Conservation (phyloP, 257 asterid genomes). For the Ajuga chamaepitys region DNA sequence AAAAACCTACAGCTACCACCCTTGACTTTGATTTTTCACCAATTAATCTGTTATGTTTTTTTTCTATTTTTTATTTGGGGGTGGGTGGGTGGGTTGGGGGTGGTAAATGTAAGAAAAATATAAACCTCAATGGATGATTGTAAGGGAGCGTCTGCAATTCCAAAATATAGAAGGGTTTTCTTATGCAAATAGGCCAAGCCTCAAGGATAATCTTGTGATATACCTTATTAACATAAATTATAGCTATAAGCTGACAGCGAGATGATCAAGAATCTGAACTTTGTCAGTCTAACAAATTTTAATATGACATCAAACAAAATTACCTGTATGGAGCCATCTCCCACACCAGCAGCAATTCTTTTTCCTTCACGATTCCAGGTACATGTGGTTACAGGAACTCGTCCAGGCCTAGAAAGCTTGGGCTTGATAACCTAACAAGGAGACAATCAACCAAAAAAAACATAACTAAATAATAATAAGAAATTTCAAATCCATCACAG, state of each 20-base stretch:
- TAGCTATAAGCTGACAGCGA: background rate
- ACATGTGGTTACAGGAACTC: conserved; percentile 90
- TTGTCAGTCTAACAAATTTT: background rate
- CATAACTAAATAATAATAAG: background rate
- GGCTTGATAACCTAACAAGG: conserved; percentile 80
- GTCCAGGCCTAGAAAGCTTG: conserved; percentile 80
- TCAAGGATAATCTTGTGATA: background rate
- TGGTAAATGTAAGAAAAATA: background rate
- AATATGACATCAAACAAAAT: background rate
- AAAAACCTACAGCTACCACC: background rate
- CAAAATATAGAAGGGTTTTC: background rate
- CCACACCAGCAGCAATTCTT: conserved; percentile 81
- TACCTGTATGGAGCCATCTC: conserved; percentile 96
- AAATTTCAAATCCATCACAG: background rate
- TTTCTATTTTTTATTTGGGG: too few species aligned
- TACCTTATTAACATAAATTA: background rate
- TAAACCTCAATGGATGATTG: background rate
- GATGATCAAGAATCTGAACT: background rate
- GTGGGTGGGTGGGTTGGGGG: too few species aligned
- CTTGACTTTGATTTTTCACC: background rate
- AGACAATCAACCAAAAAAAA: conserved; percentile 18
- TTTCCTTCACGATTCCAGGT: conserved; percentile 94
- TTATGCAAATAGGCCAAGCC: background rate
- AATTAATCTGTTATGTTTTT: background rate
- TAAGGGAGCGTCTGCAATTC: background rate